Evolutionary conservation across 257 asterid genomes (phyloP), one percentile per base, ranked within the genome.

Genomic region (Fraxinus excelsior): DNA sequence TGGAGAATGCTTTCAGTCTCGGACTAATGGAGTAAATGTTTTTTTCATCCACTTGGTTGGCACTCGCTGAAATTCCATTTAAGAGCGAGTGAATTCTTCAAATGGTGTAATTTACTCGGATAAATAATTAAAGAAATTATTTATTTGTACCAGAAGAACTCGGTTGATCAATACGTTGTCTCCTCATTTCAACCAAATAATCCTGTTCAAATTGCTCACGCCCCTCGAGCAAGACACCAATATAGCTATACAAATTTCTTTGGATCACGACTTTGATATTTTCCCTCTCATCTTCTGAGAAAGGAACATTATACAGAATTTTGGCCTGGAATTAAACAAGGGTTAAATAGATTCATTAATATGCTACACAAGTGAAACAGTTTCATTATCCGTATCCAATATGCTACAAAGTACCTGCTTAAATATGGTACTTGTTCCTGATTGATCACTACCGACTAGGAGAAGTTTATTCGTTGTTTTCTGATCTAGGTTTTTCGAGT

Each of bases 391-490:
- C 6, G 2, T 9, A 9, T 26, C 6, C 68, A 16, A 46, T 14
- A 23, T 26, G 19, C 73, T 19, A 66, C 23, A 37, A 2, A 16
- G 0, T 87, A 93, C 99, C 95, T 93, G 99, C 83, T 96, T 96
- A 78, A 85, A 96, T 78, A 96, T 83, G 28, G 98, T 89, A 80
- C 98, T 91, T 0, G 96, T 91, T 70, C 99, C 99, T 1, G 99
- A 96, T 75, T 85, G 92, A 81, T 91, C 96, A 78, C 86, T 80
- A 74, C 99, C 98, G 42, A 89, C 86, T 25, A 96, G 87, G 70
- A 96, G 94, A 70, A 96, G 76, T 82, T 89, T 93, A 65, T 85
- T 77, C 53, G 75, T 62, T 71, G 23, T 21, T 79, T 40, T 80
- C 80, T 80, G 84, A 73, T 85, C 89, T 21, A 53, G 37, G 70